Evolutionary conservation across 139 green algal species (phyloP), one percentile per base, ranked within the genome.

Genomic region (Coelastrella sp.): DNA sequence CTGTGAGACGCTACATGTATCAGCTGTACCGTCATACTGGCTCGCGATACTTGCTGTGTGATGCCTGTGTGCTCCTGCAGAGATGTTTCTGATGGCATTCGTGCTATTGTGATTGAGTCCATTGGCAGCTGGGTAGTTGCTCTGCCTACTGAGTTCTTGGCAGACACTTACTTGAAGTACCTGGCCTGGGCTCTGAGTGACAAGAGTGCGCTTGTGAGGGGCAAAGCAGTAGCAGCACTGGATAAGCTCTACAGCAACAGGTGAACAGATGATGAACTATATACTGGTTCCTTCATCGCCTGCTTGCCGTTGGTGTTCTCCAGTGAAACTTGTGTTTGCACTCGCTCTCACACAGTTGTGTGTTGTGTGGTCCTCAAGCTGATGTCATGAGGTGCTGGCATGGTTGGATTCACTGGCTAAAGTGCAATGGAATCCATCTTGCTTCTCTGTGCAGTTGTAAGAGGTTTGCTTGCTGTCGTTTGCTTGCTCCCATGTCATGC

Each of bases 151-250:
- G 85, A 93, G 71, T 99, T 98, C 91, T 92, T 99, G 65, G 90
- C 93, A 17, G 96, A 99, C 86, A 54, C 92, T 2, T 98, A 99
- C 94, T 95, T 99, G 83, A 99, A 99, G 93, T 99, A 99, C 95
- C 85, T 99, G n/a, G 98, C 96, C 6, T 99, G 98, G 98, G 95
- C 95, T 7, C 91, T 99, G 54, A 97, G 95, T 23, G 98, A 99
- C 95, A 95, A 92, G 93, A 95, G 23, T 11, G 73, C 95, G 5
- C 0, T 80, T 3, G 97, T 99, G 20, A 92, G 97, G 2, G 65
- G 82, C 54, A 83, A 88, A n/a, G 92, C 95, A 3, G 73, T 96
- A 16, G 57, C 32, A 47, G 93, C 95, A 14, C 85, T 99, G 47
- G 79, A 89, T 22, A 65, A 68, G 61, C 92, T 99, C 13, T 98